Evolutionary conservation across 352 stramenopile genomes (phyloP), one percentile per base, ranked within the genome.

Genomic region (Blastocystis sp.): DNA sequence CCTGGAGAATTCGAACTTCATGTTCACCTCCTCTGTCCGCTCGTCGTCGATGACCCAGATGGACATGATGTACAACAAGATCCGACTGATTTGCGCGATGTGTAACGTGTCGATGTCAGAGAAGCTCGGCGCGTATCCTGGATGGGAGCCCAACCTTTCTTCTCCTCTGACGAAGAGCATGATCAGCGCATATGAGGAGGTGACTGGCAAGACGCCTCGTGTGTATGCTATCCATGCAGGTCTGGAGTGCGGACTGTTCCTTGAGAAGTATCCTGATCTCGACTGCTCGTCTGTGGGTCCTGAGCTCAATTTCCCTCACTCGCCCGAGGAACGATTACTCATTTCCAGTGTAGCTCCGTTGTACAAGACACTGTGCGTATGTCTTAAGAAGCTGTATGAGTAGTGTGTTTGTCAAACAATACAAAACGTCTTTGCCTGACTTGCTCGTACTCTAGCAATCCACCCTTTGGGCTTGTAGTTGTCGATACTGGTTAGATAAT

Each of bases 41-140:
- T 89, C 78, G 5, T 89, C 78, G 13, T 76, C 78, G 16, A 18
- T 65, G 47, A 47, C 78, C 18, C 78, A 89, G 47, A 89, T 89
- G 39, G 55, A 89, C 55, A 79, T 79, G 66, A 79, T 89, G 66
- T 89, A 79, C 63, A 89, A 89, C 66, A 89, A 79, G 66, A 89
- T 89, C 45, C 11, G 37, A 8, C 76, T 30, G 7, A 89, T 89
- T 50, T 89, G 78, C 50, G 39, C 9, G 11, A 76, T 89, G 63
- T 79, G 63, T 43, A 20, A 89, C 30, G 30, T 79, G n/a, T 53
- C 41, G n/a, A 76, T 73, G 63, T 79, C 78, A 20, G 63, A 89
- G 66, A 89, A 89, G 63, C 53, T 89, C 4, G 63, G 66, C 34
- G 78, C 78, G 7, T 89, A 89, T 45, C 78, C 78, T 43, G 78